Evolutionary conservation across 768 basidiomycete species (phyloP).

Genomic region (Suillus luteus): DNA sequence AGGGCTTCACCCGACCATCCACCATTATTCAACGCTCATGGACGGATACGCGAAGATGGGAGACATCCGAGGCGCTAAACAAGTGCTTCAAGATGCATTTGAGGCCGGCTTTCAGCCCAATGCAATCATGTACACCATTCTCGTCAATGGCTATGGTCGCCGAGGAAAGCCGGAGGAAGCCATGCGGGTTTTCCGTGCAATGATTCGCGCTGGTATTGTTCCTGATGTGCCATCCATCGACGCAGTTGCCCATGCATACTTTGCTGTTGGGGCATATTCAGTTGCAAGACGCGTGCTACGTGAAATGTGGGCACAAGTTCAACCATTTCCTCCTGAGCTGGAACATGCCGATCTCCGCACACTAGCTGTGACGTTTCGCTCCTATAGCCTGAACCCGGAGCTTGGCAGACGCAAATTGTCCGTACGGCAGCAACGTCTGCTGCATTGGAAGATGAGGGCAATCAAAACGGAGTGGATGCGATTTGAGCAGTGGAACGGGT

Average conservation of each 20-base stretch:
- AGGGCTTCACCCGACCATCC: constrained; percentile 69
- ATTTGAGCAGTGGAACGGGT: constrained; percentile 11
- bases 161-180: constrained; percentile 56
- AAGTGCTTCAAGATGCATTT: constrained; percentile 53
- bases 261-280: constrained; percentile 51
- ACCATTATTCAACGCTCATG: constrained; percentile 77
- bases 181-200: constrained; percentile 55
- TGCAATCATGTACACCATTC: constrained; percentile 72
- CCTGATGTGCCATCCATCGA: constrained; percentile 77
- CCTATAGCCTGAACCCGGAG: constrained; percentile 31
- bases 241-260: constrained; percentile 69
- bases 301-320: constrained; percentile 64
- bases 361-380: constrained; percentile 51
- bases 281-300: constrained; percentile 57
- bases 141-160: constrained; percentile 73
- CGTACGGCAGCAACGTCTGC: constrained; percentile 35
- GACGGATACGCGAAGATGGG: constrained; percentile 66
- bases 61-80: constrained; percentile 57
- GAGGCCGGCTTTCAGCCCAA: constrained; percentile 56
- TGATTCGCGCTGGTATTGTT: constrained; percentile 59
- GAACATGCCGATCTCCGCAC: constrained; percentile 44
- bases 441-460: constrained; percentile 41
- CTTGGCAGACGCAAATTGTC: constrained; percentile 27
- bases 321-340: constrained; percentile 59
- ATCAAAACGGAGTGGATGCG: constrained; percentile 29